Evolutionary conservation across 768 basidiomycete species (phyloP), one percentile per base, ranked within the genome.

Genomic region (Amanita rimosa): DNA sequence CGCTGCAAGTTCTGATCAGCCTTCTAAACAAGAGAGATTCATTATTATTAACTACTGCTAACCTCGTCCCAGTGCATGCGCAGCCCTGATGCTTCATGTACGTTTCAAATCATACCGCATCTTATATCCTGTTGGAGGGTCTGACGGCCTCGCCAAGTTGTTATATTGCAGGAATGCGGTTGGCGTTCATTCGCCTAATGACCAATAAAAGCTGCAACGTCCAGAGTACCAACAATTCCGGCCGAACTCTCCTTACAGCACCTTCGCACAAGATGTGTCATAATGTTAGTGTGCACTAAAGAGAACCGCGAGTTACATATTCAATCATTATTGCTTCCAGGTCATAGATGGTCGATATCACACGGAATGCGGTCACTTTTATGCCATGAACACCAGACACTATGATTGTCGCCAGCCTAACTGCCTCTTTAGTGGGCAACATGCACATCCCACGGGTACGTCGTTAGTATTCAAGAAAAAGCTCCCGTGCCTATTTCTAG

Each of bases 301-400:
- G 29, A 41, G 27, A 27, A 27, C 27, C 22, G 42, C 45, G 35
- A 37, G 45, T n/a, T 34, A n/a, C 42, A 43, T 41, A 44, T 54
- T 26, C 33, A 24, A 19, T 22, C 24, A 4, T 6, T 34, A 4
- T 6, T 34, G 44, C 40, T 7, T 51, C 31, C 55, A 88, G 85
- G 72, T 88, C 54, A 79, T 85, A 52, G 85, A 88, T 60, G 85
- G 85, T 48, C 78, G 83, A 54, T 84, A 71, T 63, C 76, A 85
- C 65, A 76, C 78, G 13, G 61, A 64, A 46, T 88, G 85, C 62
- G 74, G 76, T 7, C 84, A 87, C 62, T 87, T 88, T 62, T 66
- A 78, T 51, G 74, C 77, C 46, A 82, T 88, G 77, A 75, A 81
- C 38, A 84, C 84, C 16, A 74, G 70, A 48, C 62, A 73, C 42